Evolutionary conservation across 2,329 filamentous ascomycete genomes (phyloP).

Genomic region (Sarocladiaceae sp.): DNA sequence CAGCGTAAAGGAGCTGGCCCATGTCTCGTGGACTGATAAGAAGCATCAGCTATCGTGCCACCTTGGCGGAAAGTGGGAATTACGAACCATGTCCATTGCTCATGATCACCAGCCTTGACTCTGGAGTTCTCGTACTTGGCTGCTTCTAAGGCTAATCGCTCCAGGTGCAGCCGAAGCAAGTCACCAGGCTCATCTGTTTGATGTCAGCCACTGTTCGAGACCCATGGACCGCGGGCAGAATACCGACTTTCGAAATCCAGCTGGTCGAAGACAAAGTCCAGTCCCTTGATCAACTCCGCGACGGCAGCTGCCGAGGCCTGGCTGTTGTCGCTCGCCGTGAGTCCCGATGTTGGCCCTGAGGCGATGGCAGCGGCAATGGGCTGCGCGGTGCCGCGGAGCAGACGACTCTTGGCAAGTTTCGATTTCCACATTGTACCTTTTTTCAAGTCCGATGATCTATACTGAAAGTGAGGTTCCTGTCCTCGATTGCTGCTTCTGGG

Average conservation of each 20-base stretch:
- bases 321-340: conserved; percentile 15
- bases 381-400: background rate
- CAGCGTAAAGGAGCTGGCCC: conserved; percentile 11
- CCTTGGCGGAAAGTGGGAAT: too few species aligned
- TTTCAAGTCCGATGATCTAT: too few species aligned
- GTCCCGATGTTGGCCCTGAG: background rate
- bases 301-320: conserved; percentile 16
- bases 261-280: conserved; percentile 19
- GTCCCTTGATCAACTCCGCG: conserved; percentile 15
- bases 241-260: conserved; percentile 15
- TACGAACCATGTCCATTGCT: conserved; percentile 13
- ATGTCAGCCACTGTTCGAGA: background rate
- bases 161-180: conserved; percentile 16
- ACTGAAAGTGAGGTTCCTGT: too few species aligned
- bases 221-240: background rate
- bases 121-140: conserved; percentile 16
- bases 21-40: conserved; percentile 1
- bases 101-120: conserved; percentile 4
- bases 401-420: conserved; percentile 4
- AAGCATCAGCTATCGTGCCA: background rate
- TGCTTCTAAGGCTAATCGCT: conserved; percentile 16
- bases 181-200: conserved; percentile 17
- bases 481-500: too few species aligned
- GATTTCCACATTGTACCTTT: conserved; percentile 7
- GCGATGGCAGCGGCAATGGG: conserved; percentile 1